phyloP scores from a whole-genome alignment of 2,329 filamentous ascomycete species.

The Pestalotiopsis fici region DNA sequence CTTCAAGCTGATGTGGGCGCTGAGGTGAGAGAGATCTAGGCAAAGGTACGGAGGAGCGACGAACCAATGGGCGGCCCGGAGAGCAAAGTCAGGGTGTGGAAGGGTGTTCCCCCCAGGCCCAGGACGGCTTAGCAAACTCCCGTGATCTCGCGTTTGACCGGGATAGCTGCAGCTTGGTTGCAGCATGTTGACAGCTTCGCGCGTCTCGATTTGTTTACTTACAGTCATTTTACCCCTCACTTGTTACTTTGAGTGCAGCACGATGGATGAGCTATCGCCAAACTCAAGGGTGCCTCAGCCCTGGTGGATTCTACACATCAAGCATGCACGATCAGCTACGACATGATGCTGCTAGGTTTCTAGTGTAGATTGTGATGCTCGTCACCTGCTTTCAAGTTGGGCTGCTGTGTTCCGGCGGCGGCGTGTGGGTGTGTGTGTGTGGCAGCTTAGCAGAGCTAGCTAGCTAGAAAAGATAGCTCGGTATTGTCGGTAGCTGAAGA shows the following conservation, averaged over 20 bases:
- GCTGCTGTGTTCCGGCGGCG: neutral
- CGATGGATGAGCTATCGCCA: slow-evolving; percentile 1
- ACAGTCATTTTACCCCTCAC: neutral
- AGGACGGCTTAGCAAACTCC: neutral
- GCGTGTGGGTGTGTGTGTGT: too few species aligned
- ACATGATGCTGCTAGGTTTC: neutral
- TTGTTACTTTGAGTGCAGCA: neutral
- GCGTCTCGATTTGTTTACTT: slow-evolving; percentile 3
- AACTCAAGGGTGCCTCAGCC: neutral
- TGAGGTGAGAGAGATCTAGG: neutral
- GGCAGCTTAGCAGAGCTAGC: neutral
- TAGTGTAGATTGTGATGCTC: neutral
- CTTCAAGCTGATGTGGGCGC: neutral
- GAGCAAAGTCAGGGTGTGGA: neutral
- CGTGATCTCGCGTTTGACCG: slow-evolving; percentile 5
- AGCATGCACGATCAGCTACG: neutral
- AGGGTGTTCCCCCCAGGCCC: neutral
- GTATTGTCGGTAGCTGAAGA: neutral
- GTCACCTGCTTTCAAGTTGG: neutral
- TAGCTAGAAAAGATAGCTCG: neutral
- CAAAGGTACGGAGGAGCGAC: neutral
- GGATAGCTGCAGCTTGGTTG: neutral
- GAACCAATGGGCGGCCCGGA: neutral
- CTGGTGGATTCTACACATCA: neutral
- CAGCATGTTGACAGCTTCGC: neutral